phyloP scores from a whole-genome alignment of 2,329 filamentous ascomycete species.

The Trichoderma guizhouense region DNA sequence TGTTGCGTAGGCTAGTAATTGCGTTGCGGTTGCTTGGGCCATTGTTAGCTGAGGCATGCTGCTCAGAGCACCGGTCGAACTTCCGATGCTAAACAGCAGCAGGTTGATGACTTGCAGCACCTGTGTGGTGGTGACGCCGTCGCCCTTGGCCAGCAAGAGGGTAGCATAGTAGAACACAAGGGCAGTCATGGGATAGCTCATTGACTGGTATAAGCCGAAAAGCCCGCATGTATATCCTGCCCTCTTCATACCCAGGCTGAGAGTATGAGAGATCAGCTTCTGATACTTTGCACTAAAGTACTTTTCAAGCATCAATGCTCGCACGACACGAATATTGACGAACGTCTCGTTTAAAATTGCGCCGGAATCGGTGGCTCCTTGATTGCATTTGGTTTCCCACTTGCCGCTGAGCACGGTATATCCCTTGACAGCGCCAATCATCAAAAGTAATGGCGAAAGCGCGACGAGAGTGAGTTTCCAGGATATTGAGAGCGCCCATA shows the following conservation, averaged over 20 bases:
- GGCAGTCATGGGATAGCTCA: conserved; percentile 68
- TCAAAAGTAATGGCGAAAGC: conserved; percentile 63
- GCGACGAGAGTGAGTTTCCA: conserved; percentile 82
- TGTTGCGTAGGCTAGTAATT: conserved; percentile 66
- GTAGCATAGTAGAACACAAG: conserved; percentile 83
- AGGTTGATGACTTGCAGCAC: conserved; percentile 76
- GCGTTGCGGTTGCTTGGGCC: conserved; percentile 67
- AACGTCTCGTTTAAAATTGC: conserved; percentile 68
- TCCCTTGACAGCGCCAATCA: conserved; percentile 62
- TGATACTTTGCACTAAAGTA: conserved; percentile 66
- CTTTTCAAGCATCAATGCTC: conserved; percentile 68
- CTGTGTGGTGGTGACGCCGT: conserved; percentile 47
- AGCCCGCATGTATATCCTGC: conserved; percentile 66
- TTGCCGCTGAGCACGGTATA: conserved; percentile 63
- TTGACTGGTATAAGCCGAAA: conserved; percentile 74
- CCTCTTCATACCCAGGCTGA: conserved; percentile 61
- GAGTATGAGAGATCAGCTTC: conserved; percentile 47
- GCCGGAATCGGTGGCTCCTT: conserved; percentile 57
- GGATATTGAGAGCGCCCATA: conserved; percentile 70
- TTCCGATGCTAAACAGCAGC: conserved; percentile 78
- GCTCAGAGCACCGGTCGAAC: conserved; percentile 64
- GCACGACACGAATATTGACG: conserved; percentile 73
- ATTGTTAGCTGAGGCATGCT: conserved; percentile 79
- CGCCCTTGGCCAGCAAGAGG: conserved; percentile 53
- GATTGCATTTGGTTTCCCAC: conserved; percentile 70